Evolutionary conservation across 768 basidiomycete genomes (phyloP).

Genomic region (Bullera alba): DNA sequence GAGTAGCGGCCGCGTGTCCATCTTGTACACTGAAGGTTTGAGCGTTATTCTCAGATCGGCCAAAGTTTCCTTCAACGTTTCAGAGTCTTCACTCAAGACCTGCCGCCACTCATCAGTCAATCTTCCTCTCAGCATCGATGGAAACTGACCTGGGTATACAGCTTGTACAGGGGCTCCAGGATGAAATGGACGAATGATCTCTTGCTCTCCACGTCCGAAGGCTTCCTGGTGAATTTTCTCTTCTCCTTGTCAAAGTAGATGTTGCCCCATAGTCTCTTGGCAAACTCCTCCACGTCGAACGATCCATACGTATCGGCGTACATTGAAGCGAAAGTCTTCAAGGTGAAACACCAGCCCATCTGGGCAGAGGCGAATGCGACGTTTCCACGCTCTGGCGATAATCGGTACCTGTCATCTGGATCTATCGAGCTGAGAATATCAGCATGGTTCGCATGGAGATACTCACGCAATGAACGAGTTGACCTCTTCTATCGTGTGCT

Average conservation of each 20-base stretch:
- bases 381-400: constrained; percentile 92
- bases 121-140: not conserved
- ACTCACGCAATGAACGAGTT: constrained; percentile 87
- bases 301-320: constrained; percentile 82
- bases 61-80: constrained; percentile 74
- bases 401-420: constrained; percentile 74
- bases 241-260: constrained; percentile 82
- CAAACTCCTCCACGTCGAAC: constrained; percentile 76
- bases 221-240: constrained; percentile 84
- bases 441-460: not conserved
- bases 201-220: constrained; percentile 65
- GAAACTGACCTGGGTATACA: constrained; percentile 61
- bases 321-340: constrained; percentile 89
- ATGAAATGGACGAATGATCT: constrained; percentile 94
- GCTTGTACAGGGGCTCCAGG: constrained; percentile 90
- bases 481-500: constrained; percentile 96
- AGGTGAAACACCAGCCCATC: constrained; percentile 96
- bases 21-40: constrained; percentile 92
- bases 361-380: constrained; percentile 95
- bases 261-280: constrained; percentile 92
- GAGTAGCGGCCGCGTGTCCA: constrained; percentile 91
- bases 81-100: constrained; percentile 88
- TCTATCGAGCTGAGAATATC: constrained; percentile 56
- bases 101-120: constrained; percentile 44
- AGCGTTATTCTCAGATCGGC: constrained; percentile 69